Evolutionary conservation across 2,329 filamentous ascomycete genomes (phyloP).

Genomic region (Pseudovirgaria hyperparasitica): DNA sequence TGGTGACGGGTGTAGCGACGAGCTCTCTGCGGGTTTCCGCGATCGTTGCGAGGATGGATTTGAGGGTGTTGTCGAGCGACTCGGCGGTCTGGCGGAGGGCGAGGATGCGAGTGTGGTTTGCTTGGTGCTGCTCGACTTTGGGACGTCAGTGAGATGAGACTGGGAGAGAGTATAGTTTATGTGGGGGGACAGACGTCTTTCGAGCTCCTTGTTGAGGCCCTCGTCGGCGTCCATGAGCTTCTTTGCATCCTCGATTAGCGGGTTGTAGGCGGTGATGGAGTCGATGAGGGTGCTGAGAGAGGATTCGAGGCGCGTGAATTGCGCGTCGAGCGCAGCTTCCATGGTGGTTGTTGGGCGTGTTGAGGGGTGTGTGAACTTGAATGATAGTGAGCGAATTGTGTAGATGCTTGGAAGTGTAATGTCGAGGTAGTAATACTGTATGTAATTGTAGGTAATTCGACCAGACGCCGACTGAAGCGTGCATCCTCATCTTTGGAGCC

Average conservation of each 20-base stretch:
- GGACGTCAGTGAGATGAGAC: conserved; percentile 1
- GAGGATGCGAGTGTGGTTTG: conserved; percentile 57
- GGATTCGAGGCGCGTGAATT: conserved; percentile 33
- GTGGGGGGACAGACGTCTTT: conserved; percentile 39
- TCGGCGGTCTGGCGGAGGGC: conserved; percentile 53
- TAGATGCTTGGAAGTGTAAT: too few species aligned
- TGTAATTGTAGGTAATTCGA: too few species aligned
- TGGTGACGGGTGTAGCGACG: conserved; percentile 32
- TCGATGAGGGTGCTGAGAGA: conserved; percentile 57
- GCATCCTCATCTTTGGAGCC: too few species aligned
- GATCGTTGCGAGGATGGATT: conserved; percentile 55
- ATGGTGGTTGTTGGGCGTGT: conserved; percentile 13
- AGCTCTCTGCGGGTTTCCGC: conserved; percentile 63
- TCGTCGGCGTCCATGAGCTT: conserved; percentile 61
- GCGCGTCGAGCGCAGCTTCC: conserved; percentile 28
- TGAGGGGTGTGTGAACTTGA: too few species aligned
- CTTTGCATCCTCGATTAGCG: conserved; percentile 51
- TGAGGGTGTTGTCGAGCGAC: conserved; percentile 59
- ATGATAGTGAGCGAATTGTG: too few species aligned
- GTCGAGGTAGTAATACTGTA: too few species aligned
- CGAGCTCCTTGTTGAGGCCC: conserved; percentile 52
- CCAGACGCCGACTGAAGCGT: too few species aligned
- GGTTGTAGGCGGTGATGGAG: conserved; percentile 72
- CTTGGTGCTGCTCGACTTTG: conserved; percentile 60
- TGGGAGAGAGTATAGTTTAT: neutral